Evolutionary conservation across 371 early-diverging fungal species (phyloP).

Genomic region (Rhizopus microsporus): DNA sequence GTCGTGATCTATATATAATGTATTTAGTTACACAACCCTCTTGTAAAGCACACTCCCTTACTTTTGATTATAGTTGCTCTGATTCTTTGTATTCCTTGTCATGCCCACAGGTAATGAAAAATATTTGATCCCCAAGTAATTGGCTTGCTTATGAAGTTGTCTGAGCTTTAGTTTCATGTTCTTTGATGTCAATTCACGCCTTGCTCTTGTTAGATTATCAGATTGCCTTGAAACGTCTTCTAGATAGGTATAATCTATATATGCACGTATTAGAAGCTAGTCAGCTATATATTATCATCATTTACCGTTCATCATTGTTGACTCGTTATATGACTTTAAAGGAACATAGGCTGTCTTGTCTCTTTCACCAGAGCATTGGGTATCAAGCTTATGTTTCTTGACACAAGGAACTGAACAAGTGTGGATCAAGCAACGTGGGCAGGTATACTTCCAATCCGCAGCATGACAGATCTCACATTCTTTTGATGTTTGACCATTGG

Average conservation of each 20-base stretch:
- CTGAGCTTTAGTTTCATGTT: constrained; percentile 14
- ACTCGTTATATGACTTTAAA: constrained; percentile 52
- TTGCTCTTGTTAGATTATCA: constrained; percentile 38
- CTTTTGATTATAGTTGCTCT: constrained; percentile 36
- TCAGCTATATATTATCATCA: not conserved
- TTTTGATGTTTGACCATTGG: constrained; percentile 1
- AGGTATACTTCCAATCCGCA: constrained; percentile 61
- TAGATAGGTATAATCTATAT: constrained; percentile 47
- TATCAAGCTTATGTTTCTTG: constrained; percentile 60
- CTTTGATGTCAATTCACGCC: constrained; percentile 14
- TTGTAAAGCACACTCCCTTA: not conserved
- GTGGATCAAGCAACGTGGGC: constrained; percentile 64
- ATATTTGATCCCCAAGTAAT: constrained; percentile 28
- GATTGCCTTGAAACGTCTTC: constrained; percentile 43
- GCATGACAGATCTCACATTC: constrained; percentile 41
- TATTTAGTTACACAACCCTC: not conserved
- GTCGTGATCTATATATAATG: constrained; percentile 19
- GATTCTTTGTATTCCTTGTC: constrained; percentile 37
- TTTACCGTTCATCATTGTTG: constrained; percentile 70
- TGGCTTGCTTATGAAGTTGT: constrained; percentile 23
- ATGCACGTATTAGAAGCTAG: not conserved
- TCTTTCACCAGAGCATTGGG: constrained; percentile 64
- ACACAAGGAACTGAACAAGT: constrained; percentile 72
- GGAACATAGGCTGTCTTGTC: constrained; percentile 63
- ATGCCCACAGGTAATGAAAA: constrained; percentile 37